phyloP scores from a whole-genome alignment of 2,329 filamentous ascomycete genomes.

The Xylariomycetidae sp. region DNA sequence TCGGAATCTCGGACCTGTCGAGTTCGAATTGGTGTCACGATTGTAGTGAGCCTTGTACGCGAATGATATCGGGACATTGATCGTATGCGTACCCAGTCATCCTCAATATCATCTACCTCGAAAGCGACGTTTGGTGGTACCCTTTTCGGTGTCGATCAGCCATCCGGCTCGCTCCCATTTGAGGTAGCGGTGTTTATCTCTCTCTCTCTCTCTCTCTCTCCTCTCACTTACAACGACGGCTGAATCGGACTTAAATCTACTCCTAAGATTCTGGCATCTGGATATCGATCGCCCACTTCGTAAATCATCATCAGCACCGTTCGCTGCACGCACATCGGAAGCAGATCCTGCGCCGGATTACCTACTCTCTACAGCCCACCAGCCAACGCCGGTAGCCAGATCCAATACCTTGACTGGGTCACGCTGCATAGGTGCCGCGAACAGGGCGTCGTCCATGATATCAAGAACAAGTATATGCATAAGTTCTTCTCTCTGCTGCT shows the following conservation, averaged over 20 bases:
- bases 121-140: slow-evolving; percentile 19
- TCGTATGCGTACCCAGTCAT: slow-evolving; percentile 15
- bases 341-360: too few relatives aligned
- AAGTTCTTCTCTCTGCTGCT: slow-evolving; percentile 37
- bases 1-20: slow-evolving; percentile 14
- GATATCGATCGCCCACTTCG: slow-evolving; percentile 16
- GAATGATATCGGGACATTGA: neutral
- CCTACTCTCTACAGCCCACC: slow-evolving; percentile 16
- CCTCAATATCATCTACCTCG: slow-evolving; percentile 19
- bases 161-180: neutral
- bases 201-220: neutral
- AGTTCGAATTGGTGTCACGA: slow-evolving; percentile 1
- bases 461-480: slow-evolving; percentile 33
- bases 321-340: too few relatives aligned
- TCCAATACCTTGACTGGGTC: slow-evolving; percentile 14
- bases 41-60: too few relatives aligned
- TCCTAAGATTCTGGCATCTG: slow-evolving; percentile 14
- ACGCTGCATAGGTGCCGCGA: slow-evolving; percentile 13
- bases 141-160: slow-evolving; percentile 7
- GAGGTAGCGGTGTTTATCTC: too few relatives aligned
- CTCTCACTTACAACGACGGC: slow-evolving; percentile 14
- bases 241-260: slow-evolving; percentile 20
- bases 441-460: slow-evolving; percentile 23
- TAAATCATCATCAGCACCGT: too few relatives aligned
- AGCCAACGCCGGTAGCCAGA: slow-evolving; percentile 14